A percentile compares a stretch with the other conserved stretches of the same genome.
phyloP scores from a whole-genome alignment of 129 eudicot species.

The Flaveria brownii region DNA sequence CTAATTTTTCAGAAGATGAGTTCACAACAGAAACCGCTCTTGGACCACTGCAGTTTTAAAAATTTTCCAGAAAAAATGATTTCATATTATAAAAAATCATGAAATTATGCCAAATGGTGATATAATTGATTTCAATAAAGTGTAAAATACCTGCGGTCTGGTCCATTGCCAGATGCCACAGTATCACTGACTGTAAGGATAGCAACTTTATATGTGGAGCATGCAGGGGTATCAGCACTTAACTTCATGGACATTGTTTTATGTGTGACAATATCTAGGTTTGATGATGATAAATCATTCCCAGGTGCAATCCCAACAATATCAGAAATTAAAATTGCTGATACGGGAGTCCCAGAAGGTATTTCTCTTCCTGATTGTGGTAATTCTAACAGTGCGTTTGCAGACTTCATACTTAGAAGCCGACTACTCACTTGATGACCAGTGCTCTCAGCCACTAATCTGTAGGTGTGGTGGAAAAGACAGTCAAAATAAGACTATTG shows the following conservation, averaged over 20 bases:
- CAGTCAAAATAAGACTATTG: conserved; percentile 1
- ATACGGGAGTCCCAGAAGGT: conserved; percentile 57
- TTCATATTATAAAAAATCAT: conserved; percentile 1
- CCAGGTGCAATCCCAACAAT: conserved; percentile 37
- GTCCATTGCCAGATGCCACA: conserved; percentile 82
- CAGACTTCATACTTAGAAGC: conserved; percentile 90
- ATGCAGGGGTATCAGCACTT: conserved; percentile 31
- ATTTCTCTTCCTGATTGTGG: conserved; percentile 56
- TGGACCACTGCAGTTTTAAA: conserved; percentile 66
- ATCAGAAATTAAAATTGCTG: conserved; percentile 69
- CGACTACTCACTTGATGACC: conserved; percentile 91
- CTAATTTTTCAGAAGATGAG: conserved; percentile 71
- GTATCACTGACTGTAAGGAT: conserved; percentile 93
- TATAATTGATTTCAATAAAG: neutral
- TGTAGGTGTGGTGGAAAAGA: conserved; percentile 33
- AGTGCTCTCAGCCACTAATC: conserved; percentile 96
- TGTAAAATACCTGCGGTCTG: conserved; percentile 72
- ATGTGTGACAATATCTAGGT: conserved; percentile 25
- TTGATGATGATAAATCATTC: conserved; percentile 28
- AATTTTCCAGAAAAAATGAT: neutral
- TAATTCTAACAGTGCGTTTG: conserved; percentile 82
- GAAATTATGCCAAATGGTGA: neutral
- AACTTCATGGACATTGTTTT: conserved; percentile 24
- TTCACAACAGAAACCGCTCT: conserved; percentile 86
- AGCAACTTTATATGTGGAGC: conserved; percentile 60